Evolutionary conservation across 2,329 filamentous ascomycete species (phyloP).

Genomic region (Fusarium proliferatum): DNA sequence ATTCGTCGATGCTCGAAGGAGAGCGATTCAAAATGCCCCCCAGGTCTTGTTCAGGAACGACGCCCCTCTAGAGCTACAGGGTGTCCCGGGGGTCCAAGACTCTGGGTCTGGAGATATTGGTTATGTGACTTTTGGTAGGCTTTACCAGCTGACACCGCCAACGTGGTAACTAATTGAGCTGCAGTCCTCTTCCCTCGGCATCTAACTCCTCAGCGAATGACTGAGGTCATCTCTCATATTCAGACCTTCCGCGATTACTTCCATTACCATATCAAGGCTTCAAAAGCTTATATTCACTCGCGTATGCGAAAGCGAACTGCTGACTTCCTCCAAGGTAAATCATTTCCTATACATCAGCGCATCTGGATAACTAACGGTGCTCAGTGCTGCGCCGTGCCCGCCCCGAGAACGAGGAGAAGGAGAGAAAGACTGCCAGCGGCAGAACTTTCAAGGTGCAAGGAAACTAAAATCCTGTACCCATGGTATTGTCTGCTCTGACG

Average conservation of each 20-base stretch:
- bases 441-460: slow-evolving; percentile 80
- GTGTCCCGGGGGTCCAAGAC: slow-evolving; percentile 82
- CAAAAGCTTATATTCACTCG: slow-evolving; percentile 98
- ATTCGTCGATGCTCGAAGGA: slow-evolving; percentile 94
- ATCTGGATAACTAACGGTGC: slow-evolving; percentile 42
- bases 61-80: slow-evolving; percentile 89
- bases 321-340: slow-evolving; percentile 93
- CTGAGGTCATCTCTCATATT: slow-evolving; percentile 97
- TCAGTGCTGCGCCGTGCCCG: slow-evolving; percentile 93
- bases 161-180: slow-evolving; percentile 31
- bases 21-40: slow-evolving; percentile 97
- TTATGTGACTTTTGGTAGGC: slow-evolving; percentile 94
- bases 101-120: slow-evolving; percentile 87
- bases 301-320: slow-evolving; percentile 97
- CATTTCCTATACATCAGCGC: neutral
- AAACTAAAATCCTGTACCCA: slow-evolving; percentile 39
- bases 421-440: slow-evolving; percentile 97
- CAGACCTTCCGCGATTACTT: slow-evolving; percentile 99
- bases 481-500: slow-evolving; percentile 12
- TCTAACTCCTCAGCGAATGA: slow-evolving; percentile 87
- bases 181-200: slow-evolving; percentile 95
- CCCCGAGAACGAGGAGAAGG: slow-evolving; percentile 95
- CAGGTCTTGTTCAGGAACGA: slow-evolving; percentile 98
- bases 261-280: slow-evolving; percentile 99
- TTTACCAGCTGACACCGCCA: neutral